phyloP scores from a whole-genome alignment of 805 yeast genomes.

The Starmera caribaea region DNA sequence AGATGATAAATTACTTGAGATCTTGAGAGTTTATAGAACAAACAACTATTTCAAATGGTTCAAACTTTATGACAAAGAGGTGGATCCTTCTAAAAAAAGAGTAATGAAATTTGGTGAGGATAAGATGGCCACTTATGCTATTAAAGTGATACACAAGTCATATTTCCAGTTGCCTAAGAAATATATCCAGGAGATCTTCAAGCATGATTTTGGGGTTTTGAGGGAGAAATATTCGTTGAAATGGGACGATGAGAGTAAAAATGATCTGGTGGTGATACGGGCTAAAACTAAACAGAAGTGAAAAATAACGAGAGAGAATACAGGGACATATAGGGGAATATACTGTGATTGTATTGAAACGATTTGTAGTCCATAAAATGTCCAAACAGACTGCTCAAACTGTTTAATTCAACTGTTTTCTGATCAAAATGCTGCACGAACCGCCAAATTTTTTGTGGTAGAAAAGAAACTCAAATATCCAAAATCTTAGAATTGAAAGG shows the following conservation, averaged over 20 bases:
- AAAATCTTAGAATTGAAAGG: neutral
- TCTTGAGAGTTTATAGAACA: conserved; percentile 22
- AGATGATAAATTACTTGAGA: conserved; percentile 25
- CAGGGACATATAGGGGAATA: neutral
- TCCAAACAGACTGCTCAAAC: too few relatives aligned
- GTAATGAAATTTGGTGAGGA: conserved; percentile 36
- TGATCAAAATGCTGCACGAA: too few relatives aligned
- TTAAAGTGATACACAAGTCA: conserved; percentile 24
- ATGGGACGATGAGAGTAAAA: conserved; percentile 6
- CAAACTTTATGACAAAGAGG: conserved; percentile 12
- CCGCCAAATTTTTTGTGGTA: too few relatives aligned
- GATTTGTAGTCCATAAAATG: too few relatives aligned
- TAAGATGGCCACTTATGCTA: conserved; percentile 23
- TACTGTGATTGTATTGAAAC: too few relatives aligned
- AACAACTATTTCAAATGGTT: conserved; percentile 25
- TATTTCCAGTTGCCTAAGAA: conserved; percentile 25
- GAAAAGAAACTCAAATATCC: too few relatives aligned
- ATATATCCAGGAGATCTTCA: conserved; percentile 8
- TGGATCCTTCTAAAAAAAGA: conserved; percentile 6
- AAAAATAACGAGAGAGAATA: neutral
- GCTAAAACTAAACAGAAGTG: neutral
- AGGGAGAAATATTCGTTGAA: conserved; percentile 2
- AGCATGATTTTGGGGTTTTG: conserved; percentile 3
- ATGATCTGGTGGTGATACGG: neutral
- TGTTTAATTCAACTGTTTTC: too few relatives aligned